phyloP scores from a whole-genome alignment of 2,329 filamentous ascomycete species.

The Lizonia empirigonia region DNA sequence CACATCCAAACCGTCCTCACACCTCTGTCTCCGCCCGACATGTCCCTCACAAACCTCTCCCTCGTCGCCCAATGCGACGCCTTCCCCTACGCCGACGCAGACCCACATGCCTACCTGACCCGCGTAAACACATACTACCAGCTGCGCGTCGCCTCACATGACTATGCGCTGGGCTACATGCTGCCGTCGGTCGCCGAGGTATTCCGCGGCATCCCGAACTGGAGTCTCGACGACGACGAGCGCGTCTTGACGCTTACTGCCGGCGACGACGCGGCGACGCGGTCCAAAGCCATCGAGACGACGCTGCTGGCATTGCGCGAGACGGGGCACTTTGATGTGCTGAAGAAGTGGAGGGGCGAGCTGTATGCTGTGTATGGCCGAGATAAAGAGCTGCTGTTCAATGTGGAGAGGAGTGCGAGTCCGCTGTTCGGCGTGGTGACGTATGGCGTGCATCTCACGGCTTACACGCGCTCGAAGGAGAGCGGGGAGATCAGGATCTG shows the following conservation, averaged over 20 bases:
- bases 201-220: slow-evolving; percentile 61
- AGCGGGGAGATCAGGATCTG: slow-evolving; percentile 73
- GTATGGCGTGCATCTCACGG: slow-evolving; percentile 52
- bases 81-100: slow-evolving; percentile 75
- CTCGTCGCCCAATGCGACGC: slow-evolving; percentile 67
- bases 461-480: slow-evolving; percentile 47
- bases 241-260: slow-evolving; percentile 69
- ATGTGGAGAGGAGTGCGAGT: slow-evolving; percentile 51
- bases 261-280: slow-evolving; percentile 64
- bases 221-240: slow-evolving; percentile 64
- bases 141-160: slow-evolving; percentile 70
- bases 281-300: slow-evolving; percentile 62
- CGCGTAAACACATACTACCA: slow-evolving; percentile 62
- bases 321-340: slow-evolving; percentile 73
- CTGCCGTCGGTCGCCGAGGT: slow-evolving; percentile 65
- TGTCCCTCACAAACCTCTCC: slow-evolving; percentile 58
- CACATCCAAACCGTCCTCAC: not conserved
- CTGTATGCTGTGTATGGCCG: slow-evolving; percentile 50
- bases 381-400: slow-evolving; percentile 49
- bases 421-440: slow-evolving; percentile 53
- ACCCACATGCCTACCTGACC: slow-evolving; percentile 61
- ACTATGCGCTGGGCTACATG: slow-evolving; percentile 65
- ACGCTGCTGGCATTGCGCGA: slow-evolving; percentile 72
- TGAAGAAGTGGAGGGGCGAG: slow-evolving; percentile 57
- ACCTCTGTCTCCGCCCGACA: slow-evolving; percentile 14